phyloP scores from a whole-genome alignment of 2,329 filamentous ascomycete genomes.

The Trichoderma citrinoviride region DNA sequence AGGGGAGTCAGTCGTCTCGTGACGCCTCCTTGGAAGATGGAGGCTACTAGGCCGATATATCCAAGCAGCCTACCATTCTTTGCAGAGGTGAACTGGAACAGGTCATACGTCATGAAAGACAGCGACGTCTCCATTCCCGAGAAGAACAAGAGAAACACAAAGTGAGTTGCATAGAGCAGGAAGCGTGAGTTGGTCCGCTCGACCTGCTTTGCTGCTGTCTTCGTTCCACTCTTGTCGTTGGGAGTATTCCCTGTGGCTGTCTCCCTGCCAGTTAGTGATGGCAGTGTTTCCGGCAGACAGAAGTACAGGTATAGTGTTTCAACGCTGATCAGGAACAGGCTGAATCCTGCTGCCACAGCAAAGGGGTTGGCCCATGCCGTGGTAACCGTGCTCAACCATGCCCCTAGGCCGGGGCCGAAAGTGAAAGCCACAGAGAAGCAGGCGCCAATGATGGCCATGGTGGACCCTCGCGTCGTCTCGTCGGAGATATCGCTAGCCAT shows the following conservation, averaged over 20 bases:
- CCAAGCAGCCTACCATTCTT: constrained; percentile 84
- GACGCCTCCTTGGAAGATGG: constrained; percentile 88
- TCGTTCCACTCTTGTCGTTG: constrained; percentile 25
- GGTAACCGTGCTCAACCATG: constrained; percentile 74
- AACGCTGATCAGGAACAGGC: constrained; percentile 74
- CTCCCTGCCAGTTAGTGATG: constrained; percentile 45
- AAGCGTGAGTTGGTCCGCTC: constrained; percentile 77
- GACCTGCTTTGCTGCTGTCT: constrained; percentile 30
- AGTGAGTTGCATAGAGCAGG: constrained; percentile 80
- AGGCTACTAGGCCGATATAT: constrained; percentile 86
- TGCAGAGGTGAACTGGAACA: constrained; percentile 77
- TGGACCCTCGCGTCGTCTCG: constrained; percentile 76
- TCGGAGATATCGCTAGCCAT: constrained; percentile 97
- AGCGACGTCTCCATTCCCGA: constrained; percentile 97
- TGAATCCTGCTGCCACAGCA: constrained; percentile 86
- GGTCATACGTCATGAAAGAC: constrained; percentile 94
- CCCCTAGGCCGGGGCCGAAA: constrained; percentile 88
- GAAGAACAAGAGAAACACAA: constrained; percentile 92
- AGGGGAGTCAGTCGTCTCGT: constrained; percentile 82
- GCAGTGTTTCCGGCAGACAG: constrained; percentile 81
- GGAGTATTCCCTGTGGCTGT: constrained; percentile 25
- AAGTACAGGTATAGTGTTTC: constrained; percentile 88
- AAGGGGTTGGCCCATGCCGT: constrained; percentile 87
- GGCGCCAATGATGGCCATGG: constrained; percentile 93
- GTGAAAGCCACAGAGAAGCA: constrained; percentile 98